These are phyloP conservation scores for Globisporangium echinulatum DNA, from an alignment of 352 stramenopile species.

Conservation along the genomic window DNA sequence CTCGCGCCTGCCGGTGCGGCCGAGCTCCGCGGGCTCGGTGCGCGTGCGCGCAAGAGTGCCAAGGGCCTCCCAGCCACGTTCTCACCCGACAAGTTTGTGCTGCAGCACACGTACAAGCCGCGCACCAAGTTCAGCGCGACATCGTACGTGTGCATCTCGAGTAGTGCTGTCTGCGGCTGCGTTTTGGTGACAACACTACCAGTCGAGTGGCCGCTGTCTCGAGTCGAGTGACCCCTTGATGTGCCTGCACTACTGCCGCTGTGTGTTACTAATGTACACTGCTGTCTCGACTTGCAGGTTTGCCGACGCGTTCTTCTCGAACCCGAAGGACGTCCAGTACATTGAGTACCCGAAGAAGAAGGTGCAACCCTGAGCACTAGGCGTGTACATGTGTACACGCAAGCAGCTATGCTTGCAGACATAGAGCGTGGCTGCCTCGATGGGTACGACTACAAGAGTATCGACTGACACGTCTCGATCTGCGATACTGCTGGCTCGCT, in stretches of 20 bases:
- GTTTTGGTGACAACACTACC: neutral
- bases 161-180: neutral
- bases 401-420: too few species aligned
- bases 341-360: constrained; percentile 30
- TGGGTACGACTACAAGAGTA: too few species aligned
- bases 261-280: too few species aligned
- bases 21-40: constrained; percentile 35
- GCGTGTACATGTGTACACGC: neutral
- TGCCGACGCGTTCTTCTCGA: constrained; percentile 43
- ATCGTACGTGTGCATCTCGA: constrained; percentile 23
- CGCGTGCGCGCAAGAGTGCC: constrained; percentile 22
- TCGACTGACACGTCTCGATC: neutral
- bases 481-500: neutral
- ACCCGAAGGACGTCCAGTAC: constrained; percentile 35
- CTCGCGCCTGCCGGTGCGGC: constrained; percentile 25
- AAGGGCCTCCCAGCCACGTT: constrained; percentile 16
- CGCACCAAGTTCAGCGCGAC: constrained; percentile 50
- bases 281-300: constrained; percentile 26
- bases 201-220: neutral
- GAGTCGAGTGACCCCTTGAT: too few species aligned
- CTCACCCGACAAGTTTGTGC: constrained; percentile 24
- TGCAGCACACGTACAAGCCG: constrained; percentile 55
- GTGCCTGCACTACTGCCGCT: neutral
- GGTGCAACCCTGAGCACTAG: too few species aligned
- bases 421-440: too few species aligned